Conservation (phyloP, 257 asterid species). For the Jaltomata sinuosa region DNA sequence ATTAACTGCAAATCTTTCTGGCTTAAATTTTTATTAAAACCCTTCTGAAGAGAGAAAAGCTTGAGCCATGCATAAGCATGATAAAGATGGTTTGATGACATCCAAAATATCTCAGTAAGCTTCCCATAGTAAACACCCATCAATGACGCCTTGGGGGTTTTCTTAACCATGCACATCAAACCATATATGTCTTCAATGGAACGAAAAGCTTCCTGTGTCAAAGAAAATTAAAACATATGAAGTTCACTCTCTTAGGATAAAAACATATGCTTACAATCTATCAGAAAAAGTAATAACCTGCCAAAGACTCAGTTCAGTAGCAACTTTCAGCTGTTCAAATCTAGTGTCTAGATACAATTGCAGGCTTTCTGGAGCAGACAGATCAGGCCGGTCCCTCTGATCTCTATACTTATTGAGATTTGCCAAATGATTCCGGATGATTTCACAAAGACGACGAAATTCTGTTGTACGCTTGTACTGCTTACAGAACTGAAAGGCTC, state of each 20-base stretch:
- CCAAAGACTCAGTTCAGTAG: slow-evolving; percentile 92
- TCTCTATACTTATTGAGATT: slow-evolving; percentile 89
- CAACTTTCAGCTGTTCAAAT: slow-evolving; percentile 89
- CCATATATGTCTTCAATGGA: slow-evolving; percentile 86
- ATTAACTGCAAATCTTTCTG: slow-evolving; percentile 87
- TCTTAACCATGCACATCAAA: slow-evolving; percentile 78
- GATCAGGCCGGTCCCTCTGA: slow-evolving; percentile 94
- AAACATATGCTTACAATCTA: neutral
- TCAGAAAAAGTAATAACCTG: slow-evolving; percentile 45
- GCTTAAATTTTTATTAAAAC: slow-evolving; percentile 71
- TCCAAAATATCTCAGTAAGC: slow-evolving; percentile 88
- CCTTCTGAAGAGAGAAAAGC: slow-evolving; percentile 80
- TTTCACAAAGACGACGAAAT: slow-evolving; percentile 83
- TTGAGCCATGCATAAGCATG: slow-evolving; percentile 98
- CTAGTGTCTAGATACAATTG: slow-evolving; percentile 88
- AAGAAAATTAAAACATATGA: neutral
- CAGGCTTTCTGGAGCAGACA: slow-evolving; percentile 78
- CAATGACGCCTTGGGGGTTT: slow-evolving; percentile 72
- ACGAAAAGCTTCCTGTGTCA: slow-evolving; percentile 80
- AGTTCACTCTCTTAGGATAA: neutral
- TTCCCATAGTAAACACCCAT: slow-evolving; percentile 86
- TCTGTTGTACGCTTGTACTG: slow-evolving; percentile 90
- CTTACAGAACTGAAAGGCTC: slow-evolving; percentile 95
- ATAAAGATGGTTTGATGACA: slow-evolving; percentile 75
- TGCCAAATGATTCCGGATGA: slow-evolving; percentile 78